Conservation (phyloP, 2,329 filamentous ascomycete species). For the Pestalotiopsis sp. region DNA sequence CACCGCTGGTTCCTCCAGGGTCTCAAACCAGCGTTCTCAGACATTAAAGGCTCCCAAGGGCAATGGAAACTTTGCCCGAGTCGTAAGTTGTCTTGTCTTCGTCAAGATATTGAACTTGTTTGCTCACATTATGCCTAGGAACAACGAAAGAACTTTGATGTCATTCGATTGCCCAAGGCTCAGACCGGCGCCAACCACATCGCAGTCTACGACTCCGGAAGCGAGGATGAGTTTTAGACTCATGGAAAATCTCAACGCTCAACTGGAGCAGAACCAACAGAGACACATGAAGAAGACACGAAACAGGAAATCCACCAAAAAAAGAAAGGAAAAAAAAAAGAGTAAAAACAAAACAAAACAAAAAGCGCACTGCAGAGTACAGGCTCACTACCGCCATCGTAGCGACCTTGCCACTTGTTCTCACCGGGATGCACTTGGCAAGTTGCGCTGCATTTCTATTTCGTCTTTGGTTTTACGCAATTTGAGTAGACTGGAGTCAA, state of each 20-base stretch:
- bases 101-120: no score
- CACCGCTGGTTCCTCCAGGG: background rate
- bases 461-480: background rate
- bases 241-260: background rate
- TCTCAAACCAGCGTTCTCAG: background rate
- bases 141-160: background rate
- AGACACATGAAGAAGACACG: background rate
- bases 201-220: conserved; percentile 11
- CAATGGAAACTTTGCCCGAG: background rate
- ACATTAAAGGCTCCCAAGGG: background rate
- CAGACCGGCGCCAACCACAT: background rate
- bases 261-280: background rate
- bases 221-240: conserved; percentile 7
- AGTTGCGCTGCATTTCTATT: background rate
- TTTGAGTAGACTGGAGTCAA: background rate
- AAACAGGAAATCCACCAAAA: background rate
- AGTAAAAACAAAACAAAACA: background rate
- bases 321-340: background rate
- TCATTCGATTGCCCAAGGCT: background rate
- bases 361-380: background rate
- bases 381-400: background rate
- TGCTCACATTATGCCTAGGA: background rate
- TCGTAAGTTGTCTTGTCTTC: background rate
- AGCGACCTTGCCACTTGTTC: background rate
- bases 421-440: no score